phyloP scores from a whole-genome alignment of 257 asterid species.

The Scutellaria galericulata region DNA sequence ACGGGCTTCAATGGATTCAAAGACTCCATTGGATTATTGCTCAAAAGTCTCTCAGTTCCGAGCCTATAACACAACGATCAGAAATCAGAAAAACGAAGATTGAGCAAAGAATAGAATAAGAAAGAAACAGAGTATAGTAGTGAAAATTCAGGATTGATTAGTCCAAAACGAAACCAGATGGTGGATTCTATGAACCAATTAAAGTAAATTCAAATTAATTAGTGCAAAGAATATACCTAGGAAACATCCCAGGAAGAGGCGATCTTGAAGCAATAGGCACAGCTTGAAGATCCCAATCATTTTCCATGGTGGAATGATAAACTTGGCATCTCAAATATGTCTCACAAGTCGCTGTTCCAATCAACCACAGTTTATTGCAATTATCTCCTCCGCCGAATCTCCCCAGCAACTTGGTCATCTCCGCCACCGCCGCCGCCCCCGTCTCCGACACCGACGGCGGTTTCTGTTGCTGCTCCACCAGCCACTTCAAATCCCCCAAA shows the following conservation, averaged over 20 bases:
- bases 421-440: constrained; percentile 65
- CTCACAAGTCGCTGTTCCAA: constrained; percentile 97
- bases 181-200: not conserved
- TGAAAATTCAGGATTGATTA: too few relatives aligned
- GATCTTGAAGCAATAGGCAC: constrained; percentile 82
- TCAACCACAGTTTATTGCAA: constrained; percentile 63
- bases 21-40: constrained; percentile 48
- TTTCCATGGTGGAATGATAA: constrained; percentile 93
- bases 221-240: constrained; percentile 55
- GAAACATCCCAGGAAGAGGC: constrained; percentile 73
- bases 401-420: constrained; percentile 59
- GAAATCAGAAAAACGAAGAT: not conserved
- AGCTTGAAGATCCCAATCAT: constrained; percentile 96
- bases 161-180: not conserved
- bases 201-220: constrained; percentile 20
- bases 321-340: constrained; percentile 94
- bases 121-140: not conserved
- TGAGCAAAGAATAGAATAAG: not conserved
- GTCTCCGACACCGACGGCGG: constrained; percentile 59
- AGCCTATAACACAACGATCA: constrained; percentile 49
- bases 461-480: constrained; percentile 77
- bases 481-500: constrained; percentile 96
- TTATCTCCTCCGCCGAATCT: constrained; percentile 49
- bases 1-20: constrained; percentile 50
- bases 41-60: constrained; percentile 59